phyloP scores from a whole-genome alignment of 2,329 filamentous ascomycete species.

The Trematosphaeria pertusa region DNA sequence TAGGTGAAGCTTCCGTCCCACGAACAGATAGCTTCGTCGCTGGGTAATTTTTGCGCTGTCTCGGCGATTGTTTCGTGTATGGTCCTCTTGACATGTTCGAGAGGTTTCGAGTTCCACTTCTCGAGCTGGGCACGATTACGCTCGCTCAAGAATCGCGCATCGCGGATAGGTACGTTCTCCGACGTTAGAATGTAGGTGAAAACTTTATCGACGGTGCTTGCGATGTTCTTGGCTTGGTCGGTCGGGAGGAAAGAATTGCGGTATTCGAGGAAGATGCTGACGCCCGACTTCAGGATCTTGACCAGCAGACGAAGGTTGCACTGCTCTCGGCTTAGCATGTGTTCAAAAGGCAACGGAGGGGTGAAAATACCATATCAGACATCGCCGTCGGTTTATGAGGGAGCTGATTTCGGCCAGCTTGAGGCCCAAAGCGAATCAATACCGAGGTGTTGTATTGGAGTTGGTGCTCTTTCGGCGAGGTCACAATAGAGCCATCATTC shows the following conservation, averaged over 20 bases:
- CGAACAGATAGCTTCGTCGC: conserved; percentile 27
- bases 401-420: neutral
- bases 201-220: conserved; percentile 26
- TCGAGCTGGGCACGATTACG: conserved; percentile 27
- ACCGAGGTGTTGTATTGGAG: conserved; percentile 23
- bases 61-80: conserved; percentile 28
- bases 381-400: conserved; percentile 14
- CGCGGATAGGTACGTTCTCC: conserved; percentile 9
- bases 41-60: conserved; percentile 11
- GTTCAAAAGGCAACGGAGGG: too few relatives aligned
- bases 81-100: conserved; percentile 19
- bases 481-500: neutral
- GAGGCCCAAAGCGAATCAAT: conserved; percentile 20
- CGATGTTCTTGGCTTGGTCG: conserved; percentile 33
- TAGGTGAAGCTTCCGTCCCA: conserved; percentile 40
- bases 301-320: conserved; percentile 28
- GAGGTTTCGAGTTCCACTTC: conserved; percentile 27
- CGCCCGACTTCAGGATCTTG: conserved; percentile 27
- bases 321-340: too few relatives aligned
- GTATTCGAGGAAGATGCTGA: conserved; percentile 30
- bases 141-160: conserved; percentile 22
- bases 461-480: neutral
- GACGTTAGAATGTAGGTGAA: conserved; percentile 18
- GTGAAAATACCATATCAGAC: conserved; percentile 19
- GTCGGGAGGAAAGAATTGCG: conserved; percentile 28